Base-by-base conservation (phyloP, 257 asterid species). In the Echium plantagineum region DNA sequence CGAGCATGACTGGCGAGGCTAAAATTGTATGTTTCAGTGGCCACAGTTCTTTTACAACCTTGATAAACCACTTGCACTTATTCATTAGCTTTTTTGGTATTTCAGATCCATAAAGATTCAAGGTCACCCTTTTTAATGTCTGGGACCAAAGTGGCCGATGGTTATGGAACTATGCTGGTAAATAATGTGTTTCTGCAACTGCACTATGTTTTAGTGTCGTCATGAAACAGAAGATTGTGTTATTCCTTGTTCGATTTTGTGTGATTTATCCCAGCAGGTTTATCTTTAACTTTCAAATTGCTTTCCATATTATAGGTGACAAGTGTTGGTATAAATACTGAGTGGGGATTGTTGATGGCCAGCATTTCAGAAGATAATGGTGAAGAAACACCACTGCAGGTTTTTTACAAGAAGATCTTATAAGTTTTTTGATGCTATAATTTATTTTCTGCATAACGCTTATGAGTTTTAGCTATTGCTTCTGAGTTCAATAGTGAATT, bases 381-480 rank as follows among this genome's bases (percentile, higher is more conserved):
- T 63, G 98, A 91, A 85, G 98, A 91, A 77, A 91, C 98, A 62
- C 95, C 98, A 22, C 70, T 91, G 78, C 98, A 91, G 96, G 98
- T 89, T 21, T 15, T 13, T 55, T 56, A 24, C 28, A n/a, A 22
- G 60, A 55, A 62, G 58, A 55, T 58, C 21, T 48, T 16, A 35
- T 35, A 7, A 35, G 46, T 35, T 35, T 12, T 35, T 35, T 10
- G 17, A 42, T 42, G 49, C 49, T 42, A 35, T 35, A 35, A 35
- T 35, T 42, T 42, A 42, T 15, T 42, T 12, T 10, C 49, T 0
- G 9, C 46, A 7, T 46, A 13, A 28, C 60, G 51, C 46, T 35
- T 35, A 8, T 9, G 0, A 35, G 13, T 35, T 35, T 35, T 35
- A 3, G 9, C 13, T 7, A 5, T 35, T 35, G 46, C 46, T 35